Evolutionary conservation across 371 early-diverging fungal species (phyloP).

Genomic region (Apophysomyces trapeziformis): DNA sequence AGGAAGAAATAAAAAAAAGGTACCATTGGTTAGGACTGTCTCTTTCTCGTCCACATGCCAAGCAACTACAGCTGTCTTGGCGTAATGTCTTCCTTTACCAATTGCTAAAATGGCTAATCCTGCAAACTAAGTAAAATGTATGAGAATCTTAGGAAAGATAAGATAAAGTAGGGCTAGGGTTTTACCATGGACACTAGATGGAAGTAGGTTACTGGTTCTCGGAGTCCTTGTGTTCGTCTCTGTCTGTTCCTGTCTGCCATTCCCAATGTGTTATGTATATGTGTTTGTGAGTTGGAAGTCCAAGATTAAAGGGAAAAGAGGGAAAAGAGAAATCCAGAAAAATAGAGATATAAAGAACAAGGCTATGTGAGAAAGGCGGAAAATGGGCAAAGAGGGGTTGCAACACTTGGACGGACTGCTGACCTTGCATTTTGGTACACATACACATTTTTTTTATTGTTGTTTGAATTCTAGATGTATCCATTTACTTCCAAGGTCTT

Average conservation of each 20-base stretch:
- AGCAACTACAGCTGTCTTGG: slow-evolving; percentile 14
- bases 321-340: slow-evolving; percentile 17
- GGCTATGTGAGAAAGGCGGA: not conserved
- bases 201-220: slow-evolving; percentile 34
- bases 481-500: slow-evolving; percentile 51
- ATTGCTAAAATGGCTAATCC: slow-evolving; percentile 29
- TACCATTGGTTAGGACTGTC: slow-evolving; percentile 2
- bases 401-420: slow-evolving; percentile 8
- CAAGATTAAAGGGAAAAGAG: slow-evolving; percentile 10
- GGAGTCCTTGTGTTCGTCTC: slow-evolving; percentile 32
- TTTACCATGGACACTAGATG: slow-evolving; percentile 36
- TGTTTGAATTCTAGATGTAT: slow-evolving; percentile 32
- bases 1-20: not conserved
- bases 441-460: not conserved
- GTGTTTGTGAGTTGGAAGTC: not conserved
- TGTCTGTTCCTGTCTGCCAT: slow-evolving; percentile 34
- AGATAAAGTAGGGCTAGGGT: not conserved
- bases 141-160: not conserved
- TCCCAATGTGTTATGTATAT: slow-evolving; percentile 4
- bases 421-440: slow-evolving; percentile 3
- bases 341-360: slow-evolving; percentile 10
- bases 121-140: slow-evolving; percentile 19
- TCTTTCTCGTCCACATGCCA: not conserved
- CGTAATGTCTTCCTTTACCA: slow-evolving; percentile 23
- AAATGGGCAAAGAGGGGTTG: slow-evolving; percentile 5